A percentile compares a stretch with the other conserved stretches of the same genome.
Conservation (phyloP, 2,329 filamentous ascomycete genomes). For the Beauveria varroae region DNA sequence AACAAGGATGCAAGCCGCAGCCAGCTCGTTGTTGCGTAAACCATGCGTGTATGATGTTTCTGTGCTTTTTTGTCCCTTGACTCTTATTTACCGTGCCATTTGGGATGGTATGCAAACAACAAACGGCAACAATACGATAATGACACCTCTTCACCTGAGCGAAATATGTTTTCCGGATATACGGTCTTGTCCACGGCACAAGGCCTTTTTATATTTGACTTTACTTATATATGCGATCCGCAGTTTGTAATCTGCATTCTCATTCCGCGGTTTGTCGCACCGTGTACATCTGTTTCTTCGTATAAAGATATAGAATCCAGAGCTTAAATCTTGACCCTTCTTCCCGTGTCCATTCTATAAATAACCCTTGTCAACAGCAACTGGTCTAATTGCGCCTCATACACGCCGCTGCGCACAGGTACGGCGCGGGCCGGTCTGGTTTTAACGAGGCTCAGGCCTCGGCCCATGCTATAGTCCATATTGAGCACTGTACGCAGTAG, state of each 20-base stretch:
- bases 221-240: background rate
- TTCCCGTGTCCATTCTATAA: background rate
- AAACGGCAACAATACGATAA: slow-evolving; percentile 1
- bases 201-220: background rate
- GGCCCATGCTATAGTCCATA: no score
- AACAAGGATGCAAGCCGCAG: slow-evolving; percentile 32
- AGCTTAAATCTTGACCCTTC: background rate
- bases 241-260: background rate
- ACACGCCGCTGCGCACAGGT: no score
- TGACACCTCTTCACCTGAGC: background rate
- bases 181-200: no score
- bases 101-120: background rate
- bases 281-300: background rate
- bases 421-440: no score
- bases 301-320: background rate
- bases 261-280: background rate
- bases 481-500: no score
- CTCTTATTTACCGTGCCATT: background rate
- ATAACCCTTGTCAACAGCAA: background rate
- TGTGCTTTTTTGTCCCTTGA: background rate
- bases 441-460: no score
- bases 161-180: background rate
- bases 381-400: no score
- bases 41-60: background rate
- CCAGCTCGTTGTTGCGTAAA: slow-evolving; percentile 24